Percentiles rank a stretch among this genome's conserved stretches.
phyloP scores from a whole-genome alignment of 352 stramenopile species.

The Peronospora destructor region DNA sequence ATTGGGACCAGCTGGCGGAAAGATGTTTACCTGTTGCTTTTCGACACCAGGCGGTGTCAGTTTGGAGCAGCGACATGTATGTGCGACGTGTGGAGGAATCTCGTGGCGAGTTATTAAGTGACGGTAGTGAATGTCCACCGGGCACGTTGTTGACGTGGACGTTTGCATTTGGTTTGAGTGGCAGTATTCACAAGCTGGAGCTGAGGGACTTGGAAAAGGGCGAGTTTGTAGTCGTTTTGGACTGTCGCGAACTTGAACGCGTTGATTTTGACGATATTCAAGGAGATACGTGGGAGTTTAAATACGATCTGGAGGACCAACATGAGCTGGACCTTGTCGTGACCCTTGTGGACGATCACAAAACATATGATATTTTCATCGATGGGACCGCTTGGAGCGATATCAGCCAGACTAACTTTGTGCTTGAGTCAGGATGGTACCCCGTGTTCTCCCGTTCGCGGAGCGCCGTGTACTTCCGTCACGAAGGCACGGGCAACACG shows the following conservation, averaged over 20 bases:
- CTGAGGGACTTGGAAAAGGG: conserved; percentile 60
- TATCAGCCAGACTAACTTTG: conserved; percentile 76
- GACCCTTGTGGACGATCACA: conserved; percentile 53
- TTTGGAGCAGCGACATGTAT: conserved; percentile 80
- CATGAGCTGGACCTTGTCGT: conserved; percentile 63
- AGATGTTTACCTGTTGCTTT: conserved; percentile 32
- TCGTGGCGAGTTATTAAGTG: conserved; percentile 34
- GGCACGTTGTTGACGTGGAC: conserved; percentile 60
- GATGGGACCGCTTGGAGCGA: conserved; percentile 64
- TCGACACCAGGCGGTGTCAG: conserved; percentile 30
- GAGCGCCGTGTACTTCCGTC: conserved; percentile 67
- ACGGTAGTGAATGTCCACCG: conserved; percentile 34
- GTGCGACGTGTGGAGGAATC: conserved; percentile 60
- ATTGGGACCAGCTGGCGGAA: conserved; percentile 64
- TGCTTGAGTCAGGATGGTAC: conserved; percentile 70
- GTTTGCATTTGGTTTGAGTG: conserved; percentile 75
- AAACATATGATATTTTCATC: conserved; percentile 73
- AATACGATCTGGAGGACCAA: conserved; percentile 62
- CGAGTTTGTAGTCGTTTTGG: conserved; percentile 74
- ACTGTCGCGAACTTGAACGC: conserved; percentile 50
- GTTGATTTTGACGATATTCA: conserved; percentile 63
- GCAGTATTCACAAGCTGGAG: conserved; percentile 71
- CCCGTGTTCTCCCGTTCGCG: conserved; percentile 73
- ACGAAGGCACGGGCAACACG: conserved; percentile 50
- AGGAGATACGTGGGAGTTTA: conserved; percentile 63